Evolutionary conservation across 768 basidiomycete genomes (phyloP).

Genomic region (Hysterangium stoloniferum): DNA sequence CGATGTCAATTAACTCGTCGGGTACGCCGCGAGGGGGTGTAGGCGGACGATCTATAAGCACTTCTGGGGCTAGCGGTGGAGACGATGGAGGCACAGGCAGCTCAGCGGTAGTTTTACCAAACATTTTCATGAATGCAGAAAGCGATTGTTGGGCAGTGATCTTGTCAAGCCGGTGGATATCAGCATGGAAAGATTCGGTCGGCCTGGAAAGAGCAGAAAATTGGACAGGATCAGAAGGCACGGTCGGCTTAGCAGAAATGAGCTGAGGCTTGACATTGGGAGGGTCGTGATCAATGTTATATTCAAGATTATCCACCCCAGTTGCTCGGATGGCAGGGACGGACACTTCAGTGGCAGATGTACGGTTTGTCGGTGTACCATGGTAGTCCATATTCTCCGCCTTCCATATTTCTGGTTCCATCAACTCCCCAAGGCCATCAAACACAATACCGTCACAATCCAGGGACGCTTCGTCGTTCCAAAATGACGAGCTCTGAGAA

Average conservation of each 20-base stretch:
- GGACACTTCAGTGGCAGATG: too few relatives aligned
- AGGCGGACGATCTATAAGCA: not conserved
- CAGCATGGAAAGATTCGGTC: not conserved
- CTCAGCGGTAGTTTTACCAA: not conserved
- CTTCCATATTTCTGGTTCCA: too few relatives aligned
- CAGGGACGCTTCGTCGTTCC: not conserved
- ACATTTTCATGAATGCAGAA: not conserved
- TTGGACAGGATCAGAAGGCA: not conserved
- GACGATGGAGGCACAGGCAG: not conserved
- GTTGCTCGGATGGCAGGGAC: too few relatives aligned
- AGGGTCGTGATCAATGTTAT: too few relatives aligned
- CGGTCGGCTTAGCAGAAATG: not conserved
- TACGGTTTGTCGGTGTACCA: too few relatives aligned
- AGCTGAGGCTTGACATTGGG: not conserved
- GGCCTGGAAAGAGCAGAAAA: not conserved
- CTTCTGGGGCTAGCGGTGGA: not conserved
- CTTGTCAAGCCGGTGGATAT: not conserved
- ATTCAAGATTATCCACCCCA: too few relatives aligned
- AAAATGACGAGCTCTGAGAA: not conserved
- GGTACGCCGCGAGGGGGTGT: slow-evolving; percentile 18
- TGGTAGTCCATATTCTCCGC: too few relatives aligned
- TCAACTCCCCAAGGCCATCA: too few relatives aligned
- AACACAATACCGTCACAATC: too few relatives aligned
- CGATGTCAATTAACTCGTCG: slow-evolving; percentile 23
- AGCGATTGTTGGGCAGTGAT: not conserved